Base-by-base conservation (phyloP, 352 stramenopile species). In the Phytophthora fragariae region DNA sequence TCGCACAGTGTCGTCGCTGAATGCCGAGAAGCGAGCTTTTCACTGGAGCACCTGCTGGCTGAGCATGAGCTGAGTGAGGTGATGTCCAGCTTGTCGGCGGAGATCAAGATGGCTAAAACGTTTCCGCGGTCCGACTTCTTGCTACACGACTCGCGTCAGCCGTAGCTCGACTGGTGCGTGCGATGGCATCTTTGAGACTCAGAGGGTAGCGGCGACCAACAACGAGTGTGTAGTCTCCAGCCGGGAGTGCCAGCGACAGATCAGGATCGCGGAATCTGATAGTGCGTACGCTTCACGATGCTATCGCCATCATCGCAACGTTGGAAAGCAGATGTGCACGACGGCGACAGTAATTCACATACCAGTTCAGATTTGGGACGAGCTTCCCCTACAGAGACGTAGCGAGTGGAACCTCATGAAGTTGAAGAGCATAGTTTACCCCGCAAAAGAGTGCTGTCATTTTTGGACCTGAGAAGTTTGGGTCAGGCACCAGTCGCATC, bases 201-300 rank as follows among this genome's bases (percentile, higher is more conserved):
- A 93, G 64, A 31, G 87, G 89, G 61, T 92, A 92, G 17, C 87
- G 82, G 1, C 19, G 19, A 21, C 89, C 86, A 0, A 94, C 75
- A 14, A 86, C 82, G 10, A 94, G 78, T 24, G 84, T 68, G 62
- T 93, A 94, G 37, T 84, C 66, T 39, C 80, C 82, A 3, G 65
- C 27, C 4, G 81, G 81, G 1, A 94, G 67, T 0, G 76, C 76
- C n/a, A 94, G 72, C 10, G 88, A 91, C 50, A 94, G 56, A 68
- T 84, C 93, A 50, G 89, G 87, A 29, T 93, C 89, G 5, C 85
- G 85, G 47, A 91, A 93, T 68, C 82, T 95, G 54, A 93, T 76
- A 84, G 19, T 82, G 74, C 10, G 52, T 75, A 5, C 80, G 85
- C 57, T 77, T 76, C 2, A 75, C 66, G 57, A 90, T 92, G 57